These are phyloP conservation scores for Trichoderma sp. DNA, from an alignment of 2,329 filamentous ascomycete species.

Conservation along the genomic window DNA sequence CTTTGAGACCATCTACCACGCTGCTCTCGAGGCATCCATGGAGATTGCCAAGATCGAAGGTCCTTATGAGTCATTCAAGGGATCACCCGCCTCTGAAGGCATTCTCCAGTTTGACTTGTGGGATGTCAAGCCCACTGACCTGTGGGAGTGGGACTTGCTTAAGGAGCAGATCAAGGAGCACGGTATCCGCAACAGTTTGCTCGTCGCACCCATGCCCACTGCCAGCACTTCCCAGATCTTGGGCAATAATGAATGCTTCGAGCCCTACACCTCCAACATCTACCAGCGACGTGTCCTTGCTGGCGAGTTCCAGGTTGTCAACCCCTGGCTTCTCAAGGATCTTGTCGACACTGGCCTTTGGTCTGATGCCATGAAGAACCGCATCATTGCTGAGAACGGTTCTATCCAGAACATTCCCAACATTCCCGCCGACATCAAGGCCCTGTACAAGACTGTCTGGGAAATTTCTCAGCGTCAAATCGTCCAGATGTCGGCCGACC, in stretches of 20 bases:
- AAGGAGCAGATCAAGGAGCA: constrained; percentile 91
- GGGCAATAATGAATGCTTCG: constrained; percentile 99
- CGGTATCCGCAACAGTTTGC: constrained; percentile 91
- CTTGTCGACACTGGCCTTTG: constrained; percentile 96
- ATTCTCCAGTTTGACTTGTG: constrained; percentile 99
- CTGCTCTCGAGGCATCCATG: constrained; percentile 84
- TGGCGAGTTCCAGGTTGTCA: constrained; percentile 99
- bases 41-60: constrained; percentile 83
- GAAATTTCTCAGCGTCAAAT: constrained; percentile 96
- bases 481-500: constrained; percentile 97
- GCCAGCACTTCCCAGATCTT: constrained; percentile 97
- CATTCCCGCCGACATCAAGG: constrained; percentile 94
- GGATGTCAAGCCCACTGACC: constrained; percentile 87
- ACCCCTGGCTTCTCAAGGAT: constrained; percentile 98
- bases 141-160: constrained; percentile 93
- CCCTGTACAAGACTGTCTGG: constrained; percentile 99
- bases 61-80: constrained; percentile 86
- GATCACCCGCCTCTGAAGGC: constrained; percentile 91
- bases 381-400: constrained; percentile 95
- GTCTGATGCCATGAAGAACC: constrained; percentile 99
- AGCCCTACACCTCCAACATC: constrained; percentile 99
- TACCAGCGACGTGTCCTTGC: constrained; percentile 98
- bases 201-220: constrained; percentile 97
- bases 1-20: constrained; percentile 99
- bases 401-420: constrained; percentile 97